Evolutionary conservation across 768 basidiomycete genomes (phyloP), one percentile per base, ranked within the genome.

Genomic region (Guyanaporus albipodus): DNA sequence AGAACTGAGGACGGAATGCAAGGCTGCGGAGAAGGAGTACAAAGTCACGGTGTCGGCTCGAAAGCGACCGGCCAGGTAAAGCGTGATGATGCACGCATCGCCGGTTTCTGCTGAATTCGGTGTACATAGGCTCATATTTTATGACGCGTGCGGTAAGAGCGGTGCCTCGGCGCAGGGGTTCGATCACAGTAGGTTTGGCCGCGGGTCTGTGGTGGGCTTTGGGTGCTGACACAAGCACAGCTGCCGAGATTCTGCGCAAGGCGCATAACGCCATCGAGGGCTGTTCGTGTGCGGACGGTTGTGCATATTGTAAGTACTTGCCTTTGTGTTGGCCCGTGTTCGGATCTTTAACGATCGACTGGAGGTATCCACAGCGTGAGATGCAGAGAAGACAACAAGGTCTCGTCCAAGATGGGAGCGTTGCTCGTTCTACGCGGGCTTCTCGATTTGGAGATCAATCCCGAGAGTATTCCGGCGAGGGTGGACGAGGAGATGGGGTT

Each of bases 1-100:
- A 24, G 88, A 91, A 46, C 62, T 93, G 27, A 75, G 71, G 48
- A 92, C 91, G 3, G 92, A 94, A 60, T 94, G 92, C 69, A 90
- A 89, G 62, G 79, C 78, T 0, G 68, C 79, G 4, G 82, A 86
- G 60, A 90, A 89, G 60, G 87, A 89, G 66, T 81, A 82, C 63
- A 79, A 73, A 46, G 60, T 66, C 12, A 55, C 65, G 4, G 71
- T 74, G 44, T 77, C 83, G 1, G 57, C 57, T 37, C 69, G 86
- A 38, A 89, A 83, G 58, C 73, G 88, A 48, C 85, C 87, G 8
- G 87, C 80, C 31, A 49, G 64, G 60, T 55, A 41, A 39, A 59
- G 51, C 11, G 31, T 10, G 2, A 11, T 19, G 6, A 22, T 4
- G 19, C 11, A 3, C n/a, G 7, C 21, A 4, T 3, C 1, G n/a